A percentile compares a stretch with the other conserved stretches of the same genome.
Conservation (phyloP, 2,329 filamentous ascomycete species). For the Plectosphaerella plurivora region DNA sequence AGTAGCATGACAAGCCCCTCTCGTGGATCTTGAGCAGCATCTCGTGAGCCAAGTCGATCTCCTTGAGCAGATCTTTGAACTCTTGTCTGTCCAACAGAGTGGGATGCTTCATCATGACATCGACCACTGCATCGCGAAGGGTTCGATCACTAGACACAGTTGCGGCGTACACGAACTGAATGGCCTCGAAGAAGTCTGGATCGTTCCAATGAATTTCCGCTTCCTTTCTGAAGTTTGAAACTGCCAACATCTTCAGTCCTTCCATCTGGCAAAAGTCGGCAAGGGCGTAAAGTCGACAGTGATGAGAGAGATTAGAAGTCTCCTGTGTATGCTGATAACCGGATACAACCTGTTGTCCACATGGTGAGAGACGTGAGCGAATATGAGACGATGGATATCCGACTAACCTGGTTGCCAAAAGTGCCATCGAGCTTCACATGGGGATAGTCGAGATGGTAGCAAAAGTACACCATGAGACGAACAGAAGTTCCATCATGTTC, state of each 20-base stretch:
- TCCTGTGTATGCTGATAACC: too few species aligned
- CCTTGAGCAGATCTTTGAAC: background rate
- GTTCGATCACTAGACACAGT: background rate
- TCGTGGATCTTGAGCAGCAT: background rate
- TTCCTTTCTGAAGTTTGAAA: background rate
- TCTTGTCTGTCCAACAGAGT: background rate
- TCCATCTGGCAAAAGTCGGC: constrained; percentile 1
- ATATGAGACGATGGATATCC: too few species aligned
- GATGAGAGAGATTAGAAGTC: background rate
- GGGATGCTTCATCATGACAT: background rate
- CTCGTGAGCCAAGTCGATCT: background rate
- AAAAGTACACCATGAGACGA: background rate
- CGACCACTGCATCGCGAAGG: background rate
- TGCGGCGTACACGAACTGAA: background rate
- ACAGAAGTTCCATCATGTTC: background rate
- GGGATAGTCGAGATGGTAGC: constrained; percentile 2
- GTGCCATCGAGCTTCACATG: background rate
- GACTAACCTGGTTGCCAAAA: too few species aligned
- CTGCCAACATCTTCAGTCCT: background rate
- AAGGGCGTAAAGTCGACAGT: constrained; percentile 1
- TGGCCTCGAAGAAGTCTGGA: constrained; percentile 2
- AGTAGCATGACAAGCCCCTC: too few species aligned
- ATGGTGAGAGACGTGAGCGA: too few species aligned
- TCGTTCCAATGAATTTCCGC: background rate
- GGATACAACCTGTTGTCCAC: too few species aligned